phyloP scores from a whole-genome alignment of 768 basidiomycete species.

The Hysterangium stoloniferum region DNA sequence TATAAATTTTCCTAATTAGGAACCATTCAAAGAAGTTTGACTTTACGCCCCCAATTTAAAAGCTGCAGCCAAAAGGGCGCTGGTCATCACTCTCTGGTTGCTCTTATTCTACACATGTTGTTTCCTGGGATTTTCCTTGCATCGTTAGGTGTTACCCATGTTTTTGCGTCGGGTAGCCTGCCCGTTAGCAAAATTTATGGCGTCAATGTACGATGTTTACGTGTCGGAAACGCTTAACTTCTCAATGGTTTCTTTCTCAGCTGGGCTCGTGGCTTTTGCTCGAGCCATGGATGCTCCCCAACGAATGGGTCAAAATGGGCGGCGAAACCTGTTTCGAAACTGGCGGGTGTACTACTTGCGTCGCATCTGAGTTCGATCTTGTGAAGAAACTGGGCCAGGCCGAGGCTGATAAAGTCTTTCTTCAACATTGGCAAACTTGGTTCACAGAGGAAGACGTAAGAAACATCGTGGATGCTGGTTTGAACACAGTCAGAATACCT shows the following conservation, averaged over 20 bases:
- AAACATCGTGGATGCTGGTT: constrained; percentile 42
- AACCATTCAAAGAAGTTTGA: no score
- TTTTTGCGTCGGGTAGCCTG: background rate
- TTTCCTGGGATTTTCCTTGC: background rate
- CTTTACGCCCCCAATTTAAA: no score
- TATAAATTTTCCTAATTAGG: no score
- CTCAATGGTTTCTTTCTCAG: constrained; percentile 10
- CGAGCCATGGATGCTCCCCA: constrained; percentile 78
- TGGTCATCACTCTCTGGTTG: no score
- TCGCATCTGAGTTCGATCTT: constrained; percentile 50
- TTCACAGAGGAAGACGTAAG: constrained; percentile 58
- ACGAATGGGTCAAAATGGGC: constrained; percentile 72
- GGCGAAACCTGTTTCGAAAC: constrained; percentile 47
- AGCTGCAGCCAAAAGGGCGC: no score
- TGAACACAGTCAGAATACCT: constrained; percentile 74
- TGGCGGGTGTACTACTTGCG: constrained; percentile 47
- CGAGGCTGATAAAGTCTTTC: constrained; percentile 24
- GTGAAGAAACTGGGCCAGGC: constrained; percentile 52
- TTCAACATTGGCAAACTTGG: constrained; percentile 46
- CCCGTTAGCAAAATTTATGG: constrained; percentile 48
- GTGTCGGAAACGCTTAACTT: constrained; percentile 31
- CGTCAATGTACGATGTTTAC: constrained; percentile 55
- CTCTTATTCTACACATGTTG: background rate
- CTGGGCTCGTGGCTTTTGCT: constrained; percentile 51
- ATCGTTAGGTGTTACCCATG: background rate